Evolutionary conservation across 1,284 basidiomycete species (phyloP).

Genomic region (Pseudozyma hubeiensis): DNA sequence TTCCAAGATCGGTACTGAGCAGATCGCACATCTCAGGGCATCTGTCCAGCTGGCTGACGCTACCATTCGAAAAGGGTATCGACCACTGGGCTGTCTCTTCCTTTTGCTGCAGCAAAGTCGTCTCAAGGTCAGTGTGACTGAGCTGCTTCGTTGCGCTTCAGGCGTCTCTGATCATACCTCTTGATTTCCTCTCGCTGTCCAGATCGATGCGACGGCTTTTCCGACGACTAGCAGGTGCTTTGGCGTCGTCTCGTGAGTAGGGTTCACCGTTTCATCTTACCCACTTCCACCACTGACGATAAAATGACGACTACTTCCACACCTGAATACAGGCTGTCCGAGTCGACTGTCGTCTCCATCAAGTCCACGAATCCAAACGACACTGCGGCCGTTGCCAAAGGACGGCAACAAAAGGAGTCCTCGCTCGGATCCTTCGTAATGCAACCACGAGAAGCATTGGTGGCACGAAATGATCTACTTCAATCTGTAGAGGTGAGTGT

Average conservation of each 20-base stretch:
- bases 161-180: not conserved
- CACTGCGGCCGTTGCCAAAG: no score
- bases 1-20: slow-evolving; percentile 5
- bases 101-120: slow-evolving; percentile 19
- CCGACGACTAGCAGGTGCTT: slow-evolving; percentile 9
- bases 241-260: slow-evolving; percentile 21
- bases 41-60: slow-evolving; percentile 5
- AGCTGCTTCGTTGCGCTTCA: not conserved
- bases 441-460: slow-evolving; percentile 20
- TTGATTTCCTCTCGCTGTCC: not conserved
- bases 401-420: not conserved
- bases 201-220: slow-evolving; percentile 21
- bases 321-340: slow-evolving; percentile 8
- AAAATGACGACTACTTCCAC: not conserved
- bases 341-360: slow-evolving; percentile 8
- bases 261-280: not conserved
- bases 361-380: not conserved
- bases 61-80: not conserved
- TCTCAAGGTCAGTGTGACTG: slow-evolving; percentile 7
- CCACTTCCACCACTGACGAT: not conserved
- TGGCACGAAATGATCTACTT: slow-evolving; percentile 13
- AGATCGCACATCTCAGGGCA: slow-evolving; percentile 7
- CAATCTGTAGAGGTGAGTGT: slow-evolving; percentile 19
- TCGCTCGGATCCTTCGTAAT: slow-evolving; percentile 20
- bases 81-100: slow-evolving; percentile 8